Percentiles rank a stretch among this genome's conserved stretches.
phyloP scores from a whole-genome alignment of 2,329 filamentous ascomycete genomes.

The Lecanicillium sp. region DNA sequence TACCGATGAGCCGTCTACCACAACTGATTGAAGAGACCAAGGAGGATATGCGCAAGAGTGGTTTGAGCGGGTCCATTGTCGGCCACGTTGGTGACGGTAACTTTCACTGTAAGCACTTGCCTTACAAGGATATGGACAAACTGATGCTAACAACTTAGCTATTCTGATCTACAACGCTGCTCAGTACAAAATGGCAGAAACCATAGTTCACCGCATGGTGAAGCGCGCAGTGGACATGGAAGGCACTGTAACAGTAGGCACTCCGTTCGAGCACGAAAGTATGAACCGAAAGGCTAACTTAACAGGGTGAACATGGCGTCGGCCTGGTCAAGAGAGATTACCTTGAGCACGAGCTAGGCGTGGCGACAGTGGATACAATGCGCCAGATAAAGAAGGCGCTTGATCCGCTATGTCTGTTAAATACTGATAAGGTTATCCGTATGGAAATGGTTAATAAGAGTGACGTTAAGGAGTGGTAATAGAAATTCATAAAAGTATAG shows the following conservation, averaged over 20 bases:
- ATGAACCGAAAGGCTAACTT: slow-evolving; percentile 9
- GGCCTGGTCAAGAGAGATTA: slow-evolving; percentile 83
- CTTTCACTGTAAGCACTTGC: slow-evolving; percentile 53
- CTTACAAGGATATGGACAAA: background rate
- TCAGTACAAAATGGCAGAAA: slow-evolving; percentile 61
- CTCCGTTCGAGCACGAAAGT: too few relatives aligned
- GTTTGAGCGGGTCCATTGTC: slow-evolving; percentile 48
- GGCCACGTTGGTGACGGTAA: slow-evolving; percentile 75
- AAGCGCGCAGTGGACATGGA: slow-evolving; percentile 80
- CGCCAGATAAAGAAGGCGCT: slow-evolving; percentile 78
- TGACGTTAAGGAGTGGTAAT: slow-evolving; percentile 39
- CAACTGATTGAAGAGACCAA: slow-evolving; percentile 71
- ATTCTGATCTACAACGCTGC: slow-evolving; percentile 58
- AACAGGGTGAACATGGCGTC: slow-evolving; percentile 71
- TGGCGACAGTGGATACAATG: slow-evolving; percentile 73
- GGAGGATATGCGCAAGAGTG: slow-evolving; percentile 36
- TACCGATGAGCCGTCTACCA: slow-evolving; percentile 68
- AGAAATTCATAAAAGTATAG: too few relatives aligned
- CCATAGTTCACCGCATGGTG: slow-evolving; percentile 75
- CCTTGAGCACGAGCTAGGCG: slow-evolving; percentile 69
- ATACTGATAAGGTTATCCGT: slow-evolving; percentile 63
- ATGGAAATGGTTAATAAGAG: slow-evolving; percentile 43
- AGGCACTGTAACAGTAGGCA: slow-evolving; percentile 66
- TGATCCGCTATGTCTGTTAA: slow-evolving; percentile 66
- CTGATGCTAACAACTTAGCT: slow-evolving; percentile 26